These are phyloP conservation scores for Aspergillus baeticus DNA, from an alignment of 495 filamentous ascomycete genomes.

Conservation along the genomic window DNA sequence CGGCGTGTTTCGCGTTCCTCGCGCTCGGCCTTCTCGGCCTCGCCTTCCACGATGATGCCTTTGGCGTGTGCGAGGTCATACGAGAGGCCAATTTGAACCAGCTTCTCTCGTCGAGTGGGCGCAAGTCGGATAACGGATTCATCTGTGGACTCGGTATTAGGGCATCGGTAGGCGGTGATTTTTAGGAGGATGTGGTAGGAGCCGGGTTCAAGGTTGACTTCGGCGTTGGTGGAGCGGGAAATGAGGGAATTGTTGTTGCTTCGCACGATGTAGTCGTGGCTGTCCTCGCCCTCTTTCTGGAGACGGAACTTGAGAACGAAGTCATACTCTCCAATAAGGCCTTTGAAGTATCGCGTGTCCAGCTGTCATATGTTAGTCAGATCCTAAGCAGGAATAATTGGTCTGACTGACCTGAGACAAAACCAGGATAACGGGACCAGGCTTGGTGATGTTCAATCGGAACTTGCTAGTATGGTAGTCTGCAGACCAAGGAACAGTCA, in stretches of 20 bases:
- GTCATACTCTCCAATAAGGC: slow-evolving; percentile 76
- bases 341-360: slow-evolving; percentile 81
- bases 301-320: slow-evolving; percentile 80
- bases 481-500: slow-evolving; percentile 81
- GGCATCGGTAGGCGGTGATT: slow-evolving; percentile 64
- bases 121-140: slow-evolving; percentile 66
- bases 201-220: slow-evolving; percentile 78
- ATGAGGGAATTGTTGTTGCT: slow-evolving; percentile 69
- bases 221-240: slow-evolving; percentile 75
- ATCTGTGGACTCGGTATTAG: slow-evolving; percentile 55
- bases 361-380: slow-evolving; percentile 40
- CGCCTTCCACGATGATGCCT: slow-evolving; percentile 62
- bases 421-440: slow-evolving; percentile 72
- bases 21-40: slow-evolving; percentile 56
- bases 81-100: slow-evolving; percentile 74
- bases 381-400: too few species aligned
- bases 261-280: slow-evolving; percentile 74
- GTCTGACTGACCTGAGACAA: slow-evolving; percentile 59
- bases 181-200: slow-evolving; percentile 79
- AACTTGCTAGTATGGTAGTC: slow-evolving; percentile 88
- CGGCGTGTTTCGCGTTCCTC: slow-evolving; percentile 45
- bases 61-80: slow-evolving; percentile 87
- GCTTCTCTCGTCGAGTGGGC: slow-evolving; percentile 68
- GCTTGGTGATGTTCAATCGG: slow-evolving; percentile 62
- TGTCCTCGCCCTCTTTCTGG: slow-evolving; percentile 71